Base-by-base conservation (phyloP, 73 alveolate species). In the Vitrella brassicaformis region DNA sequence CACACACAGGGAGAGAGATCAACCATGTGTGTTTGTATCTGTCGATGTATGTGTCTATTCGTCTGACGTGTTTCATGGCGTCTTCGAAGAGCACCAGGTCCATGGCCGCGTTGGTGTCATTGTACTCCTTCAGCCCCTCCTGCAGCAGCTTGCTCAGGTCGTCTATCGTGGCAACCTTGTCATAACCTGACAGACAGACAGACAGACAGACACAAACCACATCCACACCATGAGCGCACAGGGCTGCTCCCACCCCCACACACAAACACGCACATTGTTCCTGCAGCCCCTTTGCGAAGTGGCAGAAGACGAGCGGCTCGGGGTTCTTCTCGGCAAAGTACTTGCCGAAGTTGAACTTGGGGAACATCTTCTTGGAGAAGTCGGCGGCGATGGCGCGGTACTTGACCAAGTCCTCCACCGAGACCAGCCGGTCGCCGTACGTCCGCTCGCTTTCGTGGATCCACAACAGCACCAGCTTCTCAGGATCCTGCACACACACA, bases 361-460 rank as follows among this genome's bases (percentile, higher is more conserved):
- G 71, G 80, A 89, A 89, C 67, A 88, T 80, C 81, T 89, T 89
- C 88, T 89, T 89, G 73, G 75, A 86, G n/a, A 89, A 30, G 65
- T 81, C 89, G 19, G 88, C 92, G 26, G 88, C 90, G 70, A 81
- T 68, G 28, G 70, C 81, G 8, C 18, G 88, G 81, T 91, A 96
- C 28, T 92, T 88, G 71, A 86, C 85, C 66, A 94, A 81, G 85
- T 96, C 91, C 77, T 90, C 96, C 30, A 79, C 76, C 25, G 97
- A 84, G 47, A 95, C 98, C 65, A 95, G 87, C 68, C 99, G 88
- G 85, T 97, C 99, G 30, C 99, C 99, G 84, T 97, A 97, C 75
- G 95, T 97, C 84, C 99, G 86, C 84, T 97, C 99, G 74, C 96
- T 82, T 88, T 97, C 99, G 86, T 97, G 99, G 82, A 97, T 88